Evolutionary conservation across 768 basidiomycete genomes (phyloP), one percentile per base, ranked within the genome.

Genomic region (Pleurotus giganteus): DNA sequence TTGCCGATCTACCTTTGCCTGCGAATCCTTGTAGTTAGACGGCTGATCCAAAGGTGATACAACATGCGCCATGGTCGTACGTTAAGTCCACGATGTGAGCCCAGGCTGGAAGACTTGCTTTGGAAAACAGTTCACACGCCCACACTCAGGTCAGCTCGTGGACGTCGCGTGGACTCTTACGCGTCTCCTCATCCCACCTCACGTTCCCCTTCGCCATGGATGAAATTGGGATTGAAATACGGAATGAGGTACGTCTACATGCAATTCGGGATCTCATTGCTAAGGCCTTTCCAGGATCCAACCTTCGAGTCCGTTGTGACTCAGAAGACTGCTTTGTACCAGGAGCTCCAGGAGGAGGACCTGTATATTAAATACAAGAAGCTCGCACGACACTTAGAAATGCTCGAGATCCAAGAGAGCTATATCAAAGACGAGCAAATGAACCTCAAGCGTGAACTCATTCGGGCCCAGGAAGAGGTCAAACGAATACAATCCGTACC

Each of bases 371-470:
- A 95, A 71, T 97, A 92, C 84, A 96, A 97, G 82, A 93, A 93
- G 66, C 88, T 99, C 47, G 83, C 91, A 50, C 88, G 93, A 45
- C 96, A 99, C 65, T 80, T 95, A 29, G 94, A 99, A 66, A 93
- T 99, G 77, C 85, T 98, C 32, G 89, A 92, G 50, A 92, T 94
- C 24, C 88, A 89, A 65, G 91, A 98, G 72, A 90, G 89, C 73
- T 99, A 98, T 69, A 97, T 99, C 72, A 96, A 98, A 69, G 96
- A 99, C 63, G 97, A 99, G 70, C 95, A 97, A 65, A 91, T 91
- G 13, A 98, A 98, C 66, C 84, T 99, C 54, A 96, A 98, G 71
- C 87, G 96, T 47, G 97, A 99, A 72, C 88, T 99, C 58, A 90
- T 98, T 61, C 92, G 97, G 54, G 97, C 97, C 0, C 97, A 99